Evolutionary conservation across 2,329 filamentous ascomycete species (phyloP), one percentile per base, ranked within the genome.

Genomic region (Trichoderma asperellum): DNA sequence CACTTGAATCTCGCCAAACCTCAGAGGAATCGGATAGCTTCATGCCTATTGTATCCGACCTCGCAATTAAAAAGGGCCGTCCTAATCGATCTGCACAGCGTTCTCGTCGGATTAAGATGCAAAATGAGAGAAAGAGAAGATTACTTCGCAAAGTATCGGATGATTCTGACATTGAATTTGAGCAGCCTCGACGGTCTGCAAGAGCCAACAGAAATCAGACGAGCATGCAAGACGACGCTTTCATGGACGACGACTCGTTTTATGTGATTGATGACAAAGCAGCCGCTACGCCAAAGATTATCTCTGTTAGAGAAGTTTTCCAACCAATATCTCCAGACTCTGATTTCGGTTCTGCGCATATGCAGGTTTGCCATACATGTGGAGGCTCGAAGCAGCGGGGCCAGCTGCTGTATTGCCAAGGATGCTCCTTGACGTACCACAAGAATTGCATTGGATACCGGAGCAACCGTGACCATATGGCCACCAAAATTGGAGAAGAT

Each of bases 351-450:
- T 81, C 84, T 27, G 86, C 87, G 12, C 96, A 99, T 78, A 87
- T 86, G 58, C 83, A 87, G 52, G 83, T 82, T 8, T 99, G 96
- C 78, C 90, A 92, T 73, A 86, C 88, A 2, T 99, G 96, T 76
- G 70, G 73, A 21, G 75, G 77, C 14, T 77, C 78, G 5, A 82
- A 81, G 59, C 80, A 82, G n/a, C 80, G 78, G 18, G 93, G 92
- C 0, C 83, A 87, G 49, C 83, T 99, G 29, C 86, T 99, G 40
- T 90, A 91, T 76, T 99, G 96, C 74, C 96, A 99, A 80, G 96
- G 96, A 35, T 99, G 96, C 77, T 93, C 91, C 2, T 84, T 90
- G 59, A 86, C 92, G 0, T 97, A 93, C 73, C 96, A 99, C 80
- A 93, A 92, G 78, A 82, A 81, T 52, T 99, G 96, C 76, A 84